These are phyloP conservation scores for Calonectria honghensis DNA, from an alignment of 2,329 filamentous ascomycete species.

Conservation along the genomic window DNA sequence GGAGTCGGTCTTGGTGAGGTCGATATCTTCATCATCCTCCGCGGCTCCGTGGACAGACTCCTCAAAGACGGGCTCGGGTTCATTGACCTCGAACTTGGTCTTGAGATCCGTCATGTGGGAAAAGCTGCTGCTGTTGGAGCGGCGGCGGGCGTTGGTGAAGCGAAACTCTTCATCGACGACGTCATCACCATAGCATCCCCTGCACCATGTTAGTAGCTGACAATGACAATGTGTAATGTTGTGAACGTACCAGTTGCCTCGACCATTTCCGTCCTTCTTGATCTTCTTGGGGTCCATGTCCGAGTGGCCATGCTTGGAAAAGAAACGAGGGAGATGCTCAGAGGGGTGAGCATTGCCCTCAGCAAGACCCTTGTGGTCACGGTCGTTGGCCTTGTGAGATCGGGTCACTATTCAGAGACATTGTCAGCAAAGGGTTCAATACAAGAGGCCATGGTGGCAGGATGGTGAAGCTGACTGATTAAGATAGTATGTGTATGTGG, in stretches of 20 bases:
- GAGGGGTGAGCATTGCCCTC: constrained; percentile 82
- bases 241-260: constrained; percentile 89
- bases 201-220: constrained; percentile 61
- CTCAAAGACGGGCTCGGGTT: constrained; percentile 93
- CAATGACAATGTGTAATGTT: constrained; percentile 1
- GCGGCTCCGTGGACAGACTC: constrained; percentile 85
- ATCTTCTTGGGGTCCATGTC: constrained; percentile 92
- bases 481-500: neutral
- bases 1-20: constrained; percentile 73
- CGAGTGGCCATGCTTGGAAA: constrained; percentile 88
- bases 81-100: constrained; percentile 96
- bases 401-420: constrained; percentile 84
- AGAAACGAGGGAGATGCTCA: constrained; percentile 91
- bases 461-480: constrained; percentile 45
- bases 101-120: constrained; percentile 86
- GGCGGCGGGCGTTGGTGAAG: constrained; percentile 89
- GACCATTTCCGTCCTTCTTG: constrained; percentile 96
- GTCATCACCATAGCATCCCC: constrained; percentile 90
- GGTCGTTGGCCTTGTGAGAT: constrained; percentile 96
- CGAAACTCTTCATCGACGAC: constrained; percentile 89
- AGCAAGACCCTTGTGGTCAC: constrained; percentile 87
- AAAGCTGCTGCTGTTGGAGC: constrained; percentile 90
- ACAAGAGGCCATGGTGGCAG: neutral
- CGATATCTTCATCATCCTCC: constrained; percentile 72
- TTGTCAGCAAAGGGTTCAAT: constrained; percentile 42